Base-by-base conservation (phyloP, 2,329 filamentous ascomycete species). In the Aspergillus novoparasiticus region DNA sequence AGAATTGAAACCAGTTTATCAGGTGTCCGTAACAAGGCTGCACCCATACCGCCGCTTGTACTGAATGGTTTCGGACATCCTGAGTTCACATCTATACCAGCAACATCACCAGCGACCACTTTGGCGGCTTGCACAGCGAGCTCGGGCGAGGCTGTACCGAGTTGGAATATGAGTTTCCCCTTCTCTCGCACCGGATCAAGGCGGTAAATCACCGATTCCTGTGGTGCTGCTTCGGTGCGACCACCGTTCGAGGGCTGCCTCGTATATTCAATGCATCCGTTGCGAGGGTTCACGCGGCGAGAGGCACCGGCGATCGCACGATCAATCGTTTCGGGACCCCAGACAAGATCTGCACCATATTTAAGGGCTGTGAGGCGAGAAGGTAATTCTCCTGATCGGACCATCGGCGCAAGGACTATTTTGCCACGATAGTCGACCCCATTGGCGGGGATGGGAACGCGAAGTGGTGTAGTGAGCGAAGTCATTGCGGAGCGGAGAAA, bases 41-140 rank as follows among this genome's bases (percentile, higher is more conserved):
- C 95, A 56, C 95, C 95, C 95, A 99, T 99, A 56, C 95, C 95
- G 64, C 93, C 93, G 66, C 86, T 87, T 2, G 94, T 97, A 73
- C 92, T 96, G 79, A 99, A 99, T 0, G 94, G 92, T 79, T 99
- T 99, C 0, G 95, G 95, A 75, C 95, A 99, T n/a, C 95, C 95
- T 0, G 95, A 93, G 77, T 99, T 99, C 66, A 99, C 90, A 76
- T 98, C 95, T 70, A 99, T 97, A 64, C 95, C 95, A 0, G 90
- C 89, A 3, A 99, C 95, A 78, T 98, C 93, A 14, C 82, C 86
- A 0, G 94, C 95, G 23, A 99, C 90, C 19, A 97, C 81, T 59
- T 89, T 89, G 2, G 94, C 93, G 1, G 94, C 94, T 75, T 91
- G 82, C 0, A 98, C 94, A 1, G 95, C 95, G 34, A 89, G 85